Base-by-base conservation (phyloP, 176 grass and related monocot species). In the Pontederia crassipes region DNA sequence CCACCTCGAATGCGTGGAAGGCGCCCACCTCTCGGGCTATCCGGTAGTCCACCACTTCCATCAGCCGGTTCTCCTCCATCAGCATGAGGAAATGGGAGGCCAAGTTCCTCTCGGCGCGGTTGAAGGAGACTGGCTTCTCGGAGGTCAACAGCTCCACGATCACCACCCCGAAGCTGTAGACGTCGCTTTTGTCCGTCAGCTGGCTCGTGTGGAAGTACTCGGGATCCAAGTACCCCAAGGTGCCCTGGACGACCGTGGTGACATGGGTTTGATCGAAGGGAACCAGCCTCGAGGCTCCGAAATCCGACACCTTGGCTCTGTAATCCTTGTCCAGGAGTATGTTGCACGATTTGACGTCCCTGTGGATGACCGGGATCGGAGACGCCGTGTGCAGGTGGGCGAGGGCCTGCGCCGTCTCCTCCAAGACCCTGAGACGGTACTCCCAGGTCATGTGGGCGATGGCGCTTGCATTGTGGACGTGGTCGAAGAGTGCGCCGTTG, bases 131-230 rank as follows among this genome's bases (percentile, higher is more conserved):
- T 9, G 83, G 83, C 59, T 67, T 81, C 32, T 78, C 60, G 7
- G 74, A 63, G 3, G 78, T 86, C 58, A 86, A 26, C 10, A 85
- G 45, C 47, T 85, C 82, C 16, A 74, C 77, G 32, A 85, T 73
- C 64, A 85, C 78, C 27, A 85, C 83, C 45, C 78, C 83, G 4
- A 85, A 85, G 62, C 83, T 85, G 9, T 85, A 85, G 13, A 85
- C 83, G 3, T 85, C 83, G 46, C 83, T 85, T 51, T 57, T 85
- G 2, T 77, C 59, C 9, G 83, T 85, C 10, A 85, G 59, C n/a
- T 58, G 55, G n/a, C 75, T 16, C n/a, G 55, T 81, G 64, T 75
- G 71, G 8, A 81, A 81, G 59, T 81, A 86, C 74, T 86, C 78
- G 20, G 83, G 83, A 58, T 86, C 83, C 0, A 86, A 74, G 2